Evolutionary conservation across 1,284 basidiomycete species (phyloP).

Genomic region (Dichomitus squalens): DNA sequence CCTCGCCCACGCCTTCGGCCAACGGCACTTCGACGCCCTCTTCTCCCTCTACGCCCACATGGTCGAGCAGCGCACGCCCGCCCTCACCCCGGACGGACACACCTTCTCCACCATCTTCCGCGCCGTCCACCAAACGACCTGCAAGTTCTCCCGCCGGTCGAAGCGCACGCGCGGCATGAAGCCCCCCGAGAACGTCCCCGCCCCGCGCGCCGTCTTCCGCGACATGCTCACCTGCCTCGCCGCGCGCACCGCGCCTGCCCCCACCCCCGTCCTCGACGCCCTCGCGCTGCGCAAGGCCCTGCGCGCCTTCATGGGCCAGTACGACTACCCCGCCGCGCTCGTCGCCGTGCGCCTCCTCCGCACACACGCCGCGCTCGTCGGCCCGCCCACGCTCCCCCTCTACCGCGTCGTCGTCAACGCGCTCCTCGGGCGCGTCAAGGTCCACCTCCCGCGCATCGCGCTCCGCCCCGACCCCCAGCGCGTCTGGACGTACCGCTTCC

Average conservation of each 20-base stretch:
- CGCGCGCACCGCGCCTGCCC: conserved; percentile 12
- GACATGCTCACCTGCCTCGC: conserved; percentile 46
- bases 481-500: conserved; percentile 35
- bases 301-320: conserved; percentile 42
- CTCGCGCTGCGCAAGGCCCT: conserved; percentile 44
- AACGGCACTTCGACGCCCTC: conserved; percentile 37
- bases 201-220: conserved; percentile 47
- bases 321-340: conserved; percentile 51
- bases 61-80: conserved; percentile 30
- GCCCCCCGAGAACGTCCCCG: conserved; percentile 22
- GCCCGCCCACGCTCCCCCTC: conserved; percentile 36
- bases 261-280: conserved; percentile 35
- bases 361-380: conserved; percentile 28
- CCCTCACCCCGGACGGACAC: conserved; percentile 42
- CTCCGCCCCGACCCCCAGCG: neutral
- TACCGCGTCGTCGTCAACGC: conserved; percentile 41
- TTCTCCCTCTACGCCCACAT: conserved; percentile 47
- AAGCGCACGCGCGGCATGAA: conserved; percentile 25
- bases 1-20: conserved; percentile 41
- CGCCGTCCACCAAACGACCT: conserved; percentile 32
- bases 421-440: conserved; percentile 26
- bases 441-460: conserved; percentile 13
- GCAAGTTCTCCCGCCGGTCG: conserved; percentile 26
- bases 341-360: conserved; percentile 39
- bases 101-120: conserved; percentile 51